Evolutionary conservation across 2,329 filamentous ascomycete species (phyloP), one percentile per base, ranked within the genome.

Genomic region (Lecanicillium sp.): DNA sequence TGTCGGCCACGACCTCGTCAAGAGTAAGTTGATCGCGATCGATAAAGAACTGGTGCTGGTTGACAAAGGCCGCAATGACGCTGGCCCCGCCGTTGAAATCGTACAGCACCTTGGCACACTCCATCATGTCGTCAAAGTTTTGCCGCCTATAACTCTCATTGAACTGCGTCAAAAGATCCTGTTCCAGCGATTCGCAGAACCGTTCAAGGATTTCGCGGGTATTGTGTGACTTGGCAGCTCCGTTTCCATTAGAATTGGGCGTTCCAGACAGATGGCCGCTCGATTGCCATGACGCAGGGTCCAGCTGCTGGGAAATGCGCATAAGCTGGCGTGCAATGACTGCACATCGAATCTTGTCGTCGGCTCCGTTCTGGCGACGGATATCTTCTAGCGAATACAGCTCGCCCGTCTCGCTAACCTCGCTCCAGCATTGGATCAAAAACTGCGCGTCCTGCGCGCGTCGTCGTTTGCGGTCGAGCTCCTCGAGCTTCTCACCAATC

Each of bases 41-140:
- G 54, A 98, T 95, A 64, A 98, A 98, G 71, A 98, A 98, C 54
- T 95, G 88, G 63, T 98, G 94, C 59, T 98, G 92, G 56, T 98
- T 98, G 55, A 98, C 90, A 59, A 96, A 98, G 9, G 90, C 73
- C 12, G 86, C 90, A 60, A 95, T 94, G 43, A 96, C 92, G 57
- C 89, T 96, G 41, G 87, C 80, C 37, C 92, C 92, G 37, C 92
- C 88, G 58, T 90, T 95, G 70, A 98, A 98, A 62, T 96, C 92
- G 56, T 92, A 76, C 45, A 98, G 69, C 30, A 95, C 92, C 53
- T 85, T 85, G 39, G 94, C 86, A 57, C 92, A 98, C 57, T 96
- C 92, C 65, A 86, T 83, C 94, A 98, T 98, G 52, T 94, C 89
- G 49, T 95, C 87, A 54, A 94, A 95, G 62, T 96, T 95, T 52